Base-by-base conservation (phyloP, 306 rosid genomes). In the Vigna hirtella region DNA sequence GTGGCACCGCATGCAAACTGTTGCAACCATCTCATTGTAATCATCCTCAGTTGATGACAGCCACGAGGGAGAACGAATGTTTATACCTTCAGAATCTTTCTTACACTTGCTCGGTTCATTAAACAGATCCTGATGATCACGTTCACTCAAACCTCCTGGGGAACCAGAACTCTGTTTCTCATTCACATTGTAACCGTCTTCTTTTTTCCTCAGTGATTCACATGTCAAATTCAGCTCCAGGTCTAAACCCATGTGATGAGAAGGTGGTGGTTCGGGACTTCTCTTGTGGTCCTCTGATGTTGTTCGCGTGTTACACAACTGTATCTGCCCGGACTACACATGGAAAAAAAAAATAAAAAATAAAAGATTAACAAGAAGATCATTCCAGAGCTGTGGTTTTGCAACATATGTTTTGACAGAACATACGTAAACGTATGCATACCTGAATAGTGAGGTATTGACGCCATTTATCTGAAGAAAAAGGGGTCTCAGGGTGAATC, bases 1-100 rank as follows among this genome's bases (percentile, higher is more conserved):
- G 76, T 93, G 96, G 72, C 99, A 95, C 30, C 67, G 73, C 90
- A 80, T 84, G 90, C 99, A 95, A 69, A 95, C 99, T 14, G 91
- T 87, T 5, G 99, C 96, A 28, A 90, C 90, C 98, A 95, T 95
- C 77, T 93, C 97, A 53, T 83, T 88, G 43, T 79, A 74, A 30
- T 83, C 88, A 59, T 83, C 85, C 18, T 86, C 92, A 0, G 85
- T 73, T 81, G 84, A 73, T 81, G 85, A 68, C 83, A 93, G 77
- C 79, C 93, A 85, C 47, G 91, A 81, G 4, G 88, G 85, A 64
- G 82, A 20, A 45, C 78, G 71, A 57, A 36, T 74, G n/a, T 5
- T 26, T 43, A 18, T 26, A 49, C 76, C 78, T 1, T 80, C 74
- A 12, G 82, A 74, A 40, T 59, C 83, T 72, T 77, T 74, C 81